Evolutionary conservation across 129 eudicot species (phyloP).

Genomic region (Flaveria robusta): DNA sequence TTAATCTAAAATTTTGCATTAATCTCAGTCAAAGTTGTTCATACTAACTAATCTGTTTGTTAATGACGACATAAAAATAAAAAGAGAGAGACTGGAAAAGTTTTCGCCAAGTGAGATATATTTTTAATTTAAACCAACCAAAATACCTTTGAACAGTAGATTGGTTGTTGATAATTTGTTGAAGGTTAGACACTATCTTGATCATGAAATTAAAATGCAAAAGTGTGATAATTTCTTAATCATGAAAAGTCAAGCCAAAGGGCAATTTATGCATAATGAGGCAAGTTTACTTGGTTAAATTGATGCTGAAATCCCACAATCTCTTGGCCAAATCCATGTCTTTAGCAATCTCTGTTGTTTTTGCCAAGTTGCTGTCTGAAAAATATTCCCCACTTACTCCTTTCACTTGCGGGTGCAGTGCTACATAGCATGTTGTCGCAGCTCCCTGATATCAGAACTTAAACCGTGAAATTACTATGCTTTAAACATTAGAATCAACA

Average conservation of each 20-base stretch:
- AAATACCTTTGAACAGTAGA: neutral
- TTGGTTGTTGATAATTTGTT: neutral
- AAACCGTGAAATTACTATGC: neutral
- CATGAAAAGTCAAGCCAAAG: neutral
- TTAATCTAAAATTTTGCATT: neutral
- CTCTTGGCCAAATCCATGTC: slow-evolving; percentile 50
- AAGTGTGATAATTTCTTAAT: neutral
- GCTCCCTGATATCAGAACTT: slow-evolving; percentile 48
- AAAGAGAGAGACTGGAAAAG: neutral
- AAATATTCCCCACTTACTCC: slow-evolving; percentile 62
- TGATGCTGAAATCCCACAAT: slow-evolving; percentile 67
- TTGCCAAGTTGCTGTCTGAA: slow-evolving; percentile 59
- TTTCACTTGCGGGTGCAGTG: slow-evolving; percentile 57
- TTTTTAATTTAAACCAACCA: neutral
- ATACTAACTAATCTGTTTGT: neutral
- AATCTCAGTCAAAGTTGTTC: neutral
- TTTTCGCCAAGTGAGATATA: neutral
- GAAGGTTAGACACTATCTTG: neutral
- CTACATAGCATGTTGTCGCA: slow-evolving; percentile 66
- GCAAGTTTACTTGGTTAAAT: slow-evolving; percentile 36
- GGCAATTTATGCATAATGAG: neutral
- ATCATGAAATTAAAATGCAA: neutral
- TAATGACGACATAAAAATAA: neutral
- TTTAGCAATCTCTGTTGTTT: slow-evolving; percentile 36
- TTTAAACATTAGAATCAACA: neutral